Conservation (phyloP, 352 stramenopile genomes). For the Achlya hypogyna region DNA sequence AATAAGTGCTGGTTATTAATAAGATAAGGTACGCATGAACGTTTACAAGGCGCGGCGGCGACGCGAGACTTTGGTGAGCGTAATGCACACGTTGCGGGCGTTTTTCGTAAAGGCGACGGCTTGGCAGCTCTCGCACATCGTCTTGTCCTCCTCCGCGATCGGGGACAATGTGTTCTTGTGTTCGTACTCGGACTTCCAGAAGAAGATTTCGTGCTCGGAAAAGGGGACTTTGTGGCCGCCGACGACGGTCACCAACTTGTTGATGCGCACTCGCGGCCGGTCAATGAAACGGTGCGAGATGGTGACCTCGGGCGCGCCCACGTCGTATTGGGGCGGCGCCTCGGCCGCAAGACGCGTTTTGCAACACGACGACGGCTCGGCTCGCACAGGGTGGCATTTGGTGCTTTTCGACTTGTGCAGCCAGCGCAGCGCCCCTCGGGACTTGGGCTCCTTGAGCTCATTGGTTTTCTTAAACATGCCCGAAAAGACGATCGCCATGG, state of each 20-base stretch:
- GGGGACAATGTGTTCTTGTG: not conserved
- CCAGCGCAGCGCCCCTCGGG: not conserved
- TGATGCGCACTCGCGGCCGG: not conserved
- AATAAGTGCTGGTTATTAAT: not conserved
- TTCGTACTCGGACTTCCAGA: not conserved
- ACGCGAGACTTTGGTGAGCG: conserved; percentile 2
- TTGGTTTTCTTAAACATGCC: not conserved
- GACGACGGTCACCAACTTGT: not conserved
- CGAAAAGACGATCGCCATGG: not conserved
- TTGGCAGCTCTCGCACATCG: not conserved
- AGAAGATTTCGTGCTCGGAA: not conserved
- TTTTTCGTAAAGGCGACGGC: not conserved
- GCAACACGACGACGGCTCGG: not conserved
- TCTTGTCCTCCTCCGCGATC: not conserved
- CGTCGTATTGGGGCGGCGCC: not conserved
- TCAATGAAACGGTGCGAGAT: conserved; percentile 4
- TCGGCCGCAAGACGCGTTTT: not conserved
- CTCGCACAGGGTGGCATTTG: not conserved
- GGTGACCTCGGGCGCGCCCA: not conserved
- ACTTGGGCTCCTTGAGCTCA: not conserved
- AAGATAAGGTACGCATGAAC: not conserved
- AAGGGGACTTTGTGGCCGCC: conserved; percentile 2
- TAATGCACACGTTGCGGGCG: conserved; percentile 4
- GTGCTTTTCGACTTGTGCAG: not conserved
- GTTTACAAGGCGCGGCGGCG: not conserved